Percentiles rank a stretch among this genome's conserved stretches.
These are phyloP conservation scores for Colletotrichum chrysophilum DNA, from an alignment of 2,329 filamentous ascomycete genomes.

Conservation along the genomic window DNA sequence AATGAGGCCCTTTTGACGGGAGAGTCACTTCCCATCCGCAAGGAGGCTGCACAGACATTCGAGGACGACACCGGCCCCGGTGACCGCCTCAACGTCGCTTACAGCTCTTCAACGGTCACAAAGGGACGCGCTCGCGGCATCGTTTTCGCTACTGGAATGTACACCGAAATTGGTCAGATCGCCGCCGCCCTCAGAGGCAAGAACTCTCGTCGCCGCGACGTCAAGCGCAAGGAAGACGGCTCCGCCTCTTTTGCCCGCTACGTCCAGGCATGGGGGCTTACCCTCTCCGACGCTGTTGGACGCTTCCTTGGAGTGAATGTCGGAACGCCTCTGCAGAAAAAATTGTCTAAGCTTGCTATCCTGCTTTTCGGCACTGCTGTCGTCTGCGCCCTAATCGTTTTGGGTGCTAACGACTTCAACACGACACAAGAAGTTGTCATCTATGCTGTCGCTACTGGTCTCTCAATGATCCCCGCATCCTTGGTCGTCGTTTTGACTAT, in stretches of 20 bases:
- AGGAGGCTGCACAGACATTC: slow-evolving; percentile 52
- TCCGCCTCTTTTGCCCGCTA: slow-evolving; percentile 33
- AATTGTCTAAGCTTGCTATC: slow-evolving; percentile 72
- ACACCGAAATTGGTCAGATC: slow-evolving; percentile 67
- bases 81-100: slow-evolving; percentile 67
- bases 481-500: slow-evolving; percentile 61
- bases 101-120: slow-evolving; percentile 66
- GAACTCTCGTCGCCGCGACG: slow-evolving; percentile 35
- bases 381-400: slow-evolving; percentile 49
- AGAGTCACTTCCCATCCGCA: slow-evolving; percentile 65
- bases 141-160: slow-evolving; percentile 65
- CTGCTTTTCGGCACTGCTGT: slow-evolving; percentile 67
- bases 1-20: slow-evolving; percentile 71
- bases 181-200: slow-evolving; percentile 51
- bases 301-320: slow-evolving; percentile 55
- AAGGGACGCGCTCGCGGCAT: slow-evolving; percentile 65
- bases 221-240: slow-evolving; percentile 50
- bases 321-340: slow-evolving; percentile 73
- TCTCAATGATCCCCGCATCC: slow-evolving; percentile 57
- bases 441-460: slow-evolving; percentile 49
- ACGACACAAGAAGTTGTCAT: slow-evolving; percentile 45
- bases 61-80: slow-evolving; percentile 50
- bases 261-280: slow-evolving; percentile 41
- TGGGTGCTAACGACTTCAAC: slow-evolving; percentile 46
- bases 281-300: slow-evolving; percentile 38